phyloP scores from a whole-genome alignment of 2,329 filamentous ascomycete genomes.

The Podosphaera leucotricha region DNA sequence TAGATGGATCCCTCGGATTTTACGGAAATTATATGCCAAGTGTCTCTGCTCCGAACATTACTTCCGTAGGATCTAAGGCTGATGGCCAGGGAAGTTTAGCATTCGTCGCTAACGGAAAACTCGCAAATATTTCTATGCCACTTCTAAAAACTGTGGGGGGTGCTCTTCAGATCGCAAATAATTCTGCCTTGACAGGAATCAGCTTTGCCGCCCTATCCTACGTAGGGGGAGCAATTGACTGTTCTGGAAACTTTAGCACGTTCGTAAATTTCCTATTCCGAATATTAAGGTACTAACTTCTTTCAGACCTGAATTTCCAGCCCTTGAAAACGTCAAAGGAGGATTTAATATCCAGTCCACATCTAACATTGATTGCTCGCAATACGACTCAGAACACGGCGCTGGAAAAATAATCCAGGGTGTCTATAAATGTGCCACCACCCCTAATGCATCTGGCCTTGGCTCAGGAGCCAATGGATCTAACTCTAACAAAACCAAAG shows the following conservation, averaged over 20 bases:
- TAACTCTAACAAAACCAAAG: constrained; percentile 12
- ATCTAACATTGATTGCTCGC: constrained; percentile 10
- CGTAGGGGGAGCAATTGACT: constrained; percentile 59
- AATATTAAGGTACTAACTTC: constrained; percentile 14
- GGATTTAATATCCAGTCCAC: constrained; percentile 34
- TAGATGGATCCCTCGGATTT: constrained; percentile 65
- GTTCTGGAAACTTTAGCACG: constrained; percentile 65
- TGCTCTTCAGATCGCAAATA: constrained; percentile 74
- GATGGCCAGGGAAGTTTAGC: constrained; percentile 27
- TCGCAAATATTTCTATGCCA: constrained; percentile 57
- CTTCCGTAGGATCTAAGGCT: constrained; percentile 24
- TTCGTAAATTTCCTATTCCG: constrained; percentile 25
- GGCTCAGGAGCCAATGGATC: constrained; percentile 13
- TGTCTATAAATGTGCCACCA: constrained; percentile 20
- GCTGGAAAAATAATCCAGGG: constrained; percentile 22
- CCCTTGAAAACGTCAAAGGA: constrained; percentile 43
- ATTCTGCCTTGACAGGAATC: constrained; percentile 47
- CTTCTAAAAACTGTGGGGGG: constrained; percentile 44
- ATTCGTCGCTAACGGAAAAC: constrained; percentile 35
- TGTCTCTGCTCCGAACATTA: constrained; percentile 47
- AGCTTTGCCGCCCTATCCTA: constrained; percentile 44
- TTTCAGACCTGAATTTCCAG: constrained; percentile 43
- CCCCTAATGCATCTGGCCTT: constrained; percentile 7
- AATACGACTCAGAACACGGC: constrained; percentile 10
- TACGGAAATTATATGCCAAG: constrained; percentile 47